These are phyloP conservation scores for Sonneratia alba DNA, from an alignment of 345 rosid species.

Conservation along the genomic window DNA sequence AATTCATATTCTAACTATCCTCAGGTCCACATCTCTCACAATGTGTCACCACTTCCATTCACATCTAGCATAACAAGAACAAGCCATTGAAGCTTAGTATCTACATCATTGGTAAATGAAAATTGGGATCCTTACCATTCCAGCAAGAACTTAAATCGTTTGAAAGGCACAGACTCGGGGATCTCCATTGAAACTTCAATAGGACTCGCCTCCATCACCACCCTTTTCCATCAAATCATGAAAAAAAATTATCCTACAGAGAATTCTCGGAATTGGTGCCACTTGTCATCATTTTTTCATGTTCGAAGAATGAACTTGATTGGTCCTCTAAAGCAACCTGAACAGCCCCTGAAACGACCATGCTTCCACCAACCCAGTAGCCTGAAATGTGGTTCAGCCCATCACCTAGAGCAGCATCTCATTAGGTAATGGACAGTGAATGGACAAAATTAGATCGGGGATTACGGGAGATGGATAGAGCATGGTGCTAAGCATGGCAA, in stretches of 20 bases:
- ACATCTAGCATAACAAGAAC: not conserved
- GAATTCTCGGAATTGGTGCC: not conserved
- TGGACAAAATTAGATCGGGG: not conserved
- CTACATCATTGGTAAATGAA: not conserved
- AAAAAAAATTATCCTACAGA: constrained; percentile 6
- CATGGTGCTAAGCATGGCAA: constrained; percentile 59
- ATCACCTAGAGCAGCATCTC: not conserved
- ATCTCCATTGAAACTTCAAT: constrained; percentile 43
- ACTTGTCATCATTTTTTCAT: not conserved
- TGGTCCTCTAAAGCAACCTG: not conserved
- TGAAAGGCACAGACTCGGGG: constrained; percentile 35
- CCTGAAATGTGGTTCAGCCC: not conserved
- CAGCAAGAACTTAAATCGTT: constrained; percentile 75
- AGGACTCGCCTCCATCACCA: constrained; percentile 14
- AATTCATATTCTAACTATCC: not conserved
- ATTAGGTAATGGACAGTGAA: not conserved
- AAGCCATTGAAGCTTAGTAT: not conserved
- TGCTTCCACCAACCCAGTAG: not conserved
- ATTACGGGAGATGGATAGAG: constrained; percentile 16
- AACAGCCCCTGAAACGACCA: no score
- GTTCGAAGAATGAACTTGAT: not conserved
- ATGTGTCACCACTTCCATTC: not conserved
- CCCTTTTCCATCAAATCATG: constrained; percentile 12
- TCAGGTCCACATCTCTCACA: not conserved
- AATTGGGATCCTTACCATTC: constrained; percentile 40